Conservation (phyloP, 441 rosid species). For the Gossypium lobatum region DNA sequence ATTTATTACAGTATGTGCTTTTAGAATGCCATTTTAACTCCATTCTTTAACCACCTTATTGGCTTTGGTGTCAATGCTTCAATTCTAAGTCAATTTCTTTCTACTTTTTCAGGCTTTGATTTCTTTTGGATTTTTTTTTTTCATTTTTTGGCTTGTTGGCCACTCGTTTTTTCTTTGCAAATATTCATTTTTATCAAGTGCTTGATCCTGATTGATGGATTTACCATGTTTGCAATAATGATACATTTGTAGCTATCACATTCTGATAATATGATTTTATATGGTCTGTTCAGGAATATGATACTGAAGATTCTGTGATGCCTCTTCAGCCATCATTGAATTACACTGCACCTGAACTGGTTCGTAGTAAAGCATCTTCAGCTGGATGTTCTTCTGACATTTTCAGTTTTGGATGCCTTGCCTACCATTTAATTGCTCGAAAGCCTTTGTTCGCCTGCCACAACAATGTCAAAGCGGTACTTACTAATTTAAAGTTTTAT, state of each 20-base stretch:
- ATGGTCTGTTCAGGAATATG: slow-evolving; percentile 68
- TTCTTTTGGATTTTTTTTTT: not conserved
- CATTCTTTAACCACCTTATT: not conserved
- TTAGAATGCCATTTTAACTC: not conserved
- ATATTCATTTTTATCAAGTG: not conserved
- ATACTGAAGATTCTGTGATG: slow-evolving; percentile 82
- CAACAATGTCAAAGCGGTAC: slow-evolving; percentile 97
- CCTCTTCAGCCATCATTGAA: slow-evolving; percentile 91
- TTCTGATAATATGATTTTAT: slow-evolving; percentile 14
- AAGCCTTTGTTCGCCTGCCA: slow-evolving; percentile 87
- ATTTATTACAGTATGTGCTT: not conserved
- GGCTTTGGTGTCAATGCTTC: not conserved
- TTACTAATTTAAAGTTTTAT: slow-evolving; percentile 8
- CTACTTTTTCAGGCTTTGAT: not conserved
- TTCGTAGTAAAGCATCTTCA: slow-evolving; percentile 60
- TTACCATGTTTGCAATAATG: not conserved
- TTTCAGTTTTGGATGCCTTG: slow-evolving; percentile 89
- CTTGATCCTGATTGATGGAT: not conserved
- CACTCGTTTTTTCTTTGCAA: not conserved
- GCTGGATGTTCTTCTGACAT: slow-evolving; percentile 70
- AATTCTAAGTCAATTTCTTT: not conserved
- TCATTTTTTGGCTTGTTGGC: not conserved
- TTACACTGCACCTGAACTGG: slow-evolving; percentile 94
- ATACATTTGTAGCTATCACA: slow-evolving; percentile 3
- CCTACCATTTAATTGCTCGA: slow-evolving; percentile 78